Evolutionary conservation across 2,329 filamentous ascomycete species (phyloP), one percentile per base, ranked within the genome.

Genomic region (Zasmidium citrigriseum): DNA sequence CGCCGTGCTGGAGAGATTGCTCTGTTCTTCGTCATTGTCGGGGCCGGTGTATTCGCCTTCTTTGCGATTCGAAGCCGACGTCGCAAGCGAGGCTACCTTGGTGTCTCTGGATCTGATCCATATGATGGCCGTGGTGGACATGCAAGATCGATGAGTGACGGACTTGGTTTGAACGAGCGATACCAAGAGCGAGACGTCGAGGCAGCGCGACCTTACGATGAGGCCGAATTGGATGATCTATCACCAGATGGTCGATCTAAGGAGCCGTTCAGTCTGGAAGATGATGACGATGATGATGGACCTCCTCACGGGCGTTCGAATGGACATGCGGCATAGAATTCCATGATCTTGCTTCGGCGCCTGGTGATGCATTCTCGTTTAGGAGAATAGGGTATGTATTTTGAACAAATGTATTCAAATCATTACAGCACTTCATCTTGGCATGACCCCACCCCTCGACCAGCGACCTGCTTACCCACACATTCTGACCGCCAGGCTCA

Each of bases 1-100:
- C 89, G 89, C 71, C 88, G 90, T 68, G 95, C 90, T 2, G 92
- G 93, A 52, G 91, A 96, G 75, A 85, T 93, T 5, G 91, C 92
- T 1, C 82, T 97, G 2, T 86, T 93, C 16, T 85, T 97, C 50
- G 90, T 96, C 18, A 80, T 88, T 52, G 84, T 95, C 59, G 87
- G 86, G 1, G 90, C 89, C 1, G 78, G 77, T 4, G 78, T 84
- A 12, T 96, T 91, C 88, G 90, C 88, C n/a, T 89, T 86, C 70
- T 84, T 86, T 66, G 79, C 87, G 62, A 86, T 82, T 80, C 80
- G 83, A 52, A 80, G 79, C 61, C 80, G 85, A 45, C 77, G 80
- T 54, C 72, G 76, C 23, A 69, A 75, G 46, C 73, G 72, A 50
- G 79, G 78, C 29, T 82, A 83, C 64, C 73, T 73, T 38, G 74